Evolutionary conservation across 2,329 filamentous ascomycete genomes (phyloP), one percentile per base, ranked within the genome.

Genomic region (Fusarium palustre): DNA sequence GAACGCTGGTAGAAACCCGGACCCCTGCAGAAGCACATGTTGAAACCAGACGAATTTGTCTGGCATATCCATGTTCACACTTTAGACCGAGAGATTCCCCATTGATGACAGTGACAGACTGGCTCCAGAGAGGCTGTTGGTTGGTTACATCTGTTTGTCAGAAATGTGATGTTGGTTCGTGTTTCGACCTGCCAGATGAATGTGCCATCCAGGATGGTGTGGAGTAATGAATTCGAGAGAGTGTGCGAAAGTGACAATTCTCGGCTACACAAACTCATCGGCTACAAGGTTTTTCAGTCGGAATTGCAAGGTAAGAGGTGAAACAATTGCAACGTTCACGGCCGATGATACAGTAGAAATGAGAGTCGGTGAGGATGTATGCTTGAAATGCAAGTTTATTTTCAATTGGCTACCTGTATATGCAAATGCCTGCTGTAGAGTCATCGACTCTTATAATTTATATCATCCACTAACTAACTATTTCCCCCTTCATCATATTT

Each of bases 381-480:
- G 1, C 6, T n/a, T 34, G 9, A 20, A 48, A 33, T 30, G 39
- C 57, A 30, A 63, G 2, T 62, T 7, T 47, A 42, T 63, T 36
- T 56, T 38, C 24, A 38, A 46, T 42, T 42, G 34, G 45, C 16
- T 45, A 39, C 20, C 46, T 54, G 43, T 31, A 10, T 33, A 56
- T 56, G 33, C 41, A 33, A 59, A 34, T 54, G 25, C 31, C 13
- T 33, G 42, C 47, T 34, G 36, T 41, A 59, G 33, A 39, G 30
- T 41, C 5, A 34, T 60, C 28, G 28, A 22, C 47, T 47, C 36
- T 65, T 16, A 39, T 20, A 24, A 25, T 46, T 3, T 43, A 24
- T 52, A 36, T 47, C 7, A 16, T 43, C 18, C 28, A 16, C 22
- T 50, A 5, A 36, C 22, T 38, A 28, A 30, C 10, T 39, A 39